A percentile compares a stretch with the other conserved stretches of the same genome.
phyloP scores from a whole-genome alignment of 1,284 basidiomycete genomes.

The Cutaneotrichosporon spelunceum region DNA sequence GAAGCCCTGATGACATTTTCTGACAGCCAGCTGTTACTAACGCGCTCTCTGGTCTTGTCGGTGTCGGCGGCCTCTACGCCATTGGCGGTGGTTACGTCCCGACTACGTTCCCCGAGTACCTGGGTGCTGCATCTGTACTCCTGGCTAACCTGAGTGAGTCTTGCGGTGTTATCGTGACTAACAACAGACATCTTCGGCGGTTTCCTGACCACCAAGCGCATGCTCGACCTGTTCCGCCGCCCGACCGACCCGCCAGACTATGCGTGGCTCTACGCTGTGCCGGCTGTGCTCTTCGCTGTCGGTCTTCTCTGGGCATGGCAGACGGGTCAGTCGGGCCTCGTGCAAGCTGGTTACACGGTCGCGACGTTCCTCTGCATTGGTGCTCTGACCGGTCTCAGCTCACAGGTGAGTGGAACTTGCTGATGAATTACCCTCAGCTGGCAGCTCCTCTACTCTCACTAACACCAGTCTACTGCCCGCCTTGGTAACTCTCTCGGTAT shows the following conservation, averaged over 20 bases:
- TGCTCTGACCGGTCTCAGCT: slow-evolving; percentile 44
- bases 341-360: slow-evolving; percentile 76
- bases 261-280: slow-evolving; percentile 71
- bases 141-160: slow-evolving; percentile 65
- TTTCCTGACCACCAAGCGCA: slow-evolving; percentile 76
- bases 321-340: slow-evolving; percentile 76
- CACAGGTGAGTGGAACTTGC: slow-evolving; percentile 28
- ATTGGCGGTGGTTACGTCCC: slow-evolving; percentile 84
- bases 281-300: slow-evolving; percentile 72
- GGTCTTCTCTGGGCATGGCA: slow-evolving; percentile 73
- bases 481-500: slow-evolving; percentile 79
- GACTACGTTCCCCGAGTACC: slow-evolving; percentile 68
- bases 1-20: background rate
- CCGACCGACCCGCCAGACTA: slow-evolving; percentile 80
- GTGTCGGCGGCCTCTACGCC: slow-evolving; percentile 76
- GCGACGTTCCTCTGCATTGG: slow-evolving; percentile 78
- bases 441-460: background rate
- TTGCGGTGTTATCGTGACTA: background rate
- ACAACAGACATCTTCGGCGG: slow-evolving; percentile 67
- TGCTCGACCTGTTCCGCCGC: slow-evolving; percentile 86
- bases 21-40: slow-evolving; percentile 42
- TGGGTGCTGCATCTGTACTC: slow-evolving; percentile 74
- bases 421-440: too few species aligned
- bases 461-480: slow-evolving; percentile 65
- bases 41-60: slow-evolving; percentile 62